phyloP scores from a whole-genome alignment of 208 protist genomes.

The Trypanosoma vivax region DNA sequence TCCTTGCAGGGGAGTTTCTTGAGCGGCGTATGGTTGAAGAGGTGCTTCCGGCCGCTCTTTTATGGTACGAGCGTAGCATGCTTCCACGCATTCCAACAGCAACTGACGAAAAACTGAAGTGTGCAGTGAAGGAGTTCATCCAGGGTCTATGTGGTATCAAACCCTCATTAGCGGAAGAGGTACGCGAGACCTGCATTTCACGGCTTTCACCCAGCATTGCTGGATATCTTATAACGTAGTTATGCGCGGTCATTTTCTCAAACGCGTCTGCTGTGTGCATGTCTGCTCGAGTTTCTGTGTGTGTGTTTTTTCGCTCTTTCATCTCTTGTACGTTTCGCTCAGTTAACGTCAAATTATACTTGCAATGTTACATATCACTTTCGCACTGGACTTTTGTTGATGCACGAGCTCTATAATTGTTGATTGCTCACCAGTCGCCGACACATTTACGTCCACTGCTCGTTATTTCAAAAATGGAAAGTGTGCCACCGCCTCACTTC shows the following conservation, averaged over 20 bases:
- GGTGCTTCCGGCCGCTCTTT: slow-evolving; percentile 57
- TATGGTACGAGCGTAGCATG: slow-evolving; percentile 69
- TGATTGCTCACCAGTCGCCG: no score
- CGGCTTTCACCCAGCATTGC: slow-evolving; percentile 1
- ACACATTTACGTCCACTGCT: no score
- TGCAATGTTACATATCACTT: no score
- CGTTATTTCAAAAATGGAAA: no score
- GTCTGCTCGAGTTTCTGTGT: no score
- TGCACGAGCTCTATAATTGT: no score
- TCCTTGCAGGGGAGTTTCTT: slow-evolving; percentile 61
- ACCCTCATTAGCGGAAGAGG: slow-evolving; percentile 4
- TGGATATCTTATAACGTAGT: neutral
- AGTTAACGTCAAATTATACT: no score
- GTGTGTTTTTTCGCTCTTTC: no score
- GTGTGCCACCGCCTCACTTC: neutral
- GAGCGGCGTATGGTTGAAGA: slow-evolving; percentile 61
- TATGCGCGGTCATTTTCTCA: no score
- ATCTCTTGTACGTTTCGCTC: no score
- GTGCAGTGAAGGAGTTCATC: slow-evolving; percentile 24
- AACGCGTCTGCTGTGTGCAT: no score
- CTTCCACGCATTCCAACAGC: slow-evolving; percentile 61
- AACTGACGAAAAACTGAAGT: slow-evolving; percentile 57
- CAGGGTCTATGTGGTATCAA: slow-evolving; percentile 4
- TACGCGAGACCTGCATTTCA: neutral
- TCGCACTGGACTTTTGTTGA: no score